These are phyloP conservation scores for Sutorius eximius DNA, from an alignment of 1,284 basidiomycete species.

Conservation along the genomic window DNA sequence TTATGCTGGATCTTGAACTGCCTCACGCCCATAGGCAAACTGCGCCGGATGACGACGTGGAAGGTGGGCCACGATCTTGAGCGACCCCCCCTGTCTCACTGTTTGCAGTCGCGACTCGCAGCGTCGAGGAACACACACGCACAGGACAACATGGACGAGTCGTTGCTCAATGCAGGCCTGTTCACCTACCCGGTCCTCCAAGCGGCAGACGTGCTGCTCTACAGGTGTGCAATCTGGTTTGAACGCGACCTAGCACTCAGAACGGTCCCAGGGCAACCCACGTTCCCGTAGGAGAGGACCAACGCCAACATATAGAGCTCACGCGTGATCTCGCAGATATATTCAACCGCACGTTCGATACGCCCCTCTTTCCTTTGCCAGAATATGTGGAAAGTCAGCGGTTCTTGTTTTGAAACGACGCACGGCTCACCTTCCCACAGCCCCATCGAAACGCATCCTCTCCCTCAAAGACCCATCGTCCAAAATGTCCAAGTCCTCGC, in stretches of 20 bases:
- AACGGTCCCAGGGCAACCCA: conserved; percentile 69
- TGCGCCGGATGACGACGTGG: conserved; percentile 94
- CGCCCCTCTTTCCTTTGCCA: conserved; percentile 71
- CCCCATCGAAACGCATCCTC: conserved; percentile 74
- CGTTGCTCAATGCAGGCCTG: conserved; percentile 78
- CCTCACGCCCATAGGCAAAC: conserved; percentile 77
- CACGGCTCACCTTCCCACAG: conserved; percentile 40
- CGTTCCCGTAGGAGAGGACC: conserved; percentile 95
- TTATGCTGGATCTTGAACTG: conserved; percentile 93
- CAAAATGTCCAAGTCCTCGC: conserved; percentile 97
- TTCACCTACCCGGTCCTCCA: conserved; percentile 94
- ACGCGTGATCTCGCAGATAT: conserved; percentile 79
- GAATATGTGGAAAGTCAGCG: conserved; percentile 72
- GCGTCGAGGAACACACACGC: conserved; percentile 71
- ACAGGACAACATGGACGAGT: conserved; percentile 79
- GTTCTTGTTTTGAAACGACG: neutral
- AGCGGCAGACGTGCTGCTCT: conserved; percentile 89
- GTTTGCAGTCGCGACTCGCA: conserved; percentile 68
- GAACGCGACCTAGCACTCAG: neutral
- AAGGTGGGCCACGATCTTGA: conserved; percentile 56
- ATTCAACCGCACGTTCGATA: conserved; percentile 73
- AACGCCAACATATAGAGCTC: conserved; percentile 91
- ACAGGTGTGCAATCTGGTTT: conserved; percentile 54
- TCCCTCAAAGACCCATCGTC: conserved; percentile 82
- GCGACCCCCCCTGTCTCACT: conserved; percentile 1